Conservation (phyloP, 306 rosid genomes). For the Trifolium subterraneum region DNA sequence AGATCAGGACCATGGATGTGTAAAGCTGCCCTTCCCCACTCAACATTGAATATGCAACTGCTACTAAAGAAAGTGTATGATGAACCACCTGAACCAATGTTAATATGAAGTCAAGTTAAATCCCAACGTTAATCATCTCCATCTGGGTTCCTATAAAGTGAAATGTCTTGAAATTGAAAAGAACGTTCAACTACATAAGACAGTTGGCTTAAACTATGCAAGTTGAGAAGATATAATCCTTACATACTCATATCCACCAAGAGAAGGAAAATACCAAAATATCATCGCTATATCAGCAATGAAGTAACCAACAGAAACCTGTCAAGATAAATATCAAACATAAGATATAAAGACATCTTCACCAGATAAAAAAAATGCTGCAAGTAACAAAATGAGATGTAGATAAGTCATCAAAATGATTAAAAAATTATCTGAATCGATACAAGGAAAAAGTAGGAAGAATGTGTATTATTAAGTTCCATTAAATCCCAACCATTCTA, state of each 20-base stretch:
- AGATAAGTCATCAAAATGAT: neutral
- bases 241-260: slow-evolving; percentile 97
- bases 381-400: neutral
- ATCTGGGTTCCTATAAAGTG: slow-evolving; percentile 40
- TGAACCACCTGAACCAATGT: slow-evolving; percentile 76
- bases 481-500: neutral
- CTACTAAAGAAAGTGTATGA: slow-evolving; percentile 72
- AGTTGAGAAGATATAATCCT: slow-evolving; percentile 53
- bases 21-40: slow-evolving; percentile 92
- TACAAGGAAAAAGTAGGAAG: neutral
- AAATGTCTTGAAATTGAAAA: slow-evolving; percentile 45
- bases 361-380: slow-evolving; percentile 18
- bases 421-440: slow-evolving; percentile 6
- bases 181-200: slow-evolving; percentile 28
- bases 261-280: slow-evolving; percentile 82
- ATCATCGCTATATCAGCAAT: slow-evolving; percentile 79
- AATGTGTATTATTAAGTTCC: slow-evolving; percentile 1
- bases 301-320: slow-evolving; percentile 94
- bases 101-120: slow-evolving; percentile 43
- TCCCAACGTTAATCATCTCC: slow-evolving; percentile 37
- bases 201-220: slow-evolving; percentile 7
- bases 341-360: slow-evolving; percentile 24
- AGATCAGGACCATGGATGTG: slow-evolving; percentile 88
- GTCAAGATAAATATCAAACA: slow-evolving; percentile 42
- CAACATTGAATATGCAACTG: slow-evolving; percentile 84